Conservation (phyloP, 352 stramenopile species). For the Phytophthora syringae region DNA sequence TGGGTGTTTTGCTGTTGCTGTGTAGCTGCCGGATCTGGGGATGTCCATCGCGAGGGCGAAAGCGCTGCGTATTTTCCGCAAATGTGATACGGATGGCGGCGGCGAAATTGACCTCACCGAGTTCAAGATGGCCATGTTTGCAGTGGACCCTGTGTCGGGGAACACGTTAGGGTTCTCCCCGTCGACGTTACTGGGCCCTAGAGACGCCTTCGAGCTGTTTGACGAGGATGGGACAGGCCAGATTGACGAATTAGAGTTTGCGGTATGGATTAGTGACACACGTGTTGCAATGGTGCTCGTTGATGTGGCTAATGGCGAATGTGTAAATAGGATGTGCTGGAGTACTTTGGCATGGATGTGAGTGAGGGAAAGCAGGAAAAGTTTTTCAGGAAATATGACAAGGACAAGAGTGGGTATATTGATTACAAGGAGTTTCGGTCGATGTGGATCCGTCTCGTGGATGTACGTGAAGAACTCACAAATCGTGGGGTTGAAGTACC, state of each 20-base stretch:
- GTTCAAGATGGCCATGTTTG: constrained; percentile 94
- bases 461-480: constrained; percentile 84
- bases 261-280: constrained; percentile 39
- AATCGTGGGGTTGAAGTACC: constrained; percentile 90
- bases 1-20: constrained; percentile 31
- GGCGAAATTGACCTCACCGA: constrained; percentile 94
- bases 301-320: background rate
- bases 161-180: constrained; percentile 86
- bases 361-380: constrained; percentile 91
- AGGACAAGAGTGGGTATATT: constrained; percentile 91
- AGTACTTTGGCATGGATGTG: constrained; percentile 92
- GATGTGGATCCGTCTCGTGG: constrained; percentile 88
- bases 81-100: constrained; percentile 90
- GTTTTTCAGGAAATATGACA: constrained; percentile 94
- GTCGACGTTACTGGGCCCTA: constrained; percentile 79
- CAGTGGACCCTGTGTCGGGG: constrained; percentile 86
- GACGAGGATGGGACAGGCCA: constrained; percentile 89
- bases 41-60: constrained; percentile 92
- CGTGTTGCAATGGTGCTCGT: background rate
- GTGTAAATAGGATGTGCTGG: constrained; percentile 80
- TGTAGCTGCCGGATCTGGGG: constrained; percentile 85
- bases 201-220: constrained; percentile 93
- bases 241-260: constrained; percentile 95
- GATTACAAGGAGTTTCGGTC: constrained; percentile 95
- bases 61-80: constrained; percentile 90